Evolutionary conservation across 306 rosid genomes (phyloP).

Genomic region (Inga leiocalycina): DNA sequence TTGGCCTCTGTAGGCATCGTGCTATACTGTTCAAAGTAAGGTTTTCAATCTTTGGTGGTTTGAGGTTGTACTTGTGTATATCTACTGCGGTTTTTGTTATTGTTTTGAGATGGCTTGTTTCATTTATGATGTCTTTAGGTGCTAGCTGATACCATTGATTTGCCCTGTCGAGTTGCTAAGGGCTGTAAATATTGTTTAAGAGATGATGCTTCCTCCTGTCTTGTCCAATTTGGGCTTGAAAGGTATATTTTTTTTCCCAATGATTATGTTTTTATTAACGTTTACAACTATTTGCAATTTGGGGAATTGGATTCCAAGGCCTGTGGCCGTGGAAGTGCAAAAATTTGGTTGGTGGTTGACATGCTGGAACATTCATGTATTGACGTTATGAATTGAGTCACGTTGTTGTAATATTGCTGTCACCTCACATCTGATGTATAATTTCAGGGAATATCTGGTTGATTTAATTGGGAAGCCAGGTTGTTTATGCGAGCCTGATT

Average conservation of each 20-base stretch:
- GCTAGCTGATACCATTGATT: slow-evolving; percentile 80
- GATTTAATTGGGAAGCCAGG: slow-evolving; percentile 96
- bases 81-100: slow-evolving; percentile 23
- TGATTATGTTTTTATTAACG: slow-evolving; percentile 10
- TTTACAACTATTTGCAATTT: slow-evolving; percentile 26
- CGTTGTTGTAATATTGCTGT: slow-evolving; percentile 20
- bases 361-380: slow-evolving; percentile 16
- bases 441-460: slow-evolving; percentile 84
- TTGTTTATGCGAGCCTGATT: slow-evolving; percentile 82
- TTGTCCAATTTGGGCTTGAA: slow-evolving; percentile 83
- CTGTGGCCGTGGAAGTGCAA: slow-evolving; percentile 20
- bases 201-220: slow-evolving; percentile 93
- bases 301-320: slow-evolving; percentile 27
- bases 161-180: slow-evolving; percentile 97
- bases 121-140: slow-evolving; percentile 62
- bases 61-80: slow-evolving; percentile 29
- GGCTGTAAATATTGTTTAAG: slow-evolving; percentile 92
- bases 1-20: slow-evolving; percentile 98
- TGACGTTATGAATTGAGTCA: slow-evolving; percentile 26
- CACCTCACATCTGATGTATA: slow-evolving; percentile 38
- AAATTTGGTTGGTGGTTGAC: slow-evolving; percentile 18
- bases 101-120: slow-evolving; percentile 32
- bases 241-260: slow-evolving; percentile 50
- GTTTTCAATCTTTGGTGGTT: slow-evolving; percentile 28
- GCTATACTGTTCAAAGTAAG: slow-evolving; percentile 94